Base-by-base conservation (phyloP, 2,329 filamentous ascomycete genomes). In the Xylariales sp. region DNA sequence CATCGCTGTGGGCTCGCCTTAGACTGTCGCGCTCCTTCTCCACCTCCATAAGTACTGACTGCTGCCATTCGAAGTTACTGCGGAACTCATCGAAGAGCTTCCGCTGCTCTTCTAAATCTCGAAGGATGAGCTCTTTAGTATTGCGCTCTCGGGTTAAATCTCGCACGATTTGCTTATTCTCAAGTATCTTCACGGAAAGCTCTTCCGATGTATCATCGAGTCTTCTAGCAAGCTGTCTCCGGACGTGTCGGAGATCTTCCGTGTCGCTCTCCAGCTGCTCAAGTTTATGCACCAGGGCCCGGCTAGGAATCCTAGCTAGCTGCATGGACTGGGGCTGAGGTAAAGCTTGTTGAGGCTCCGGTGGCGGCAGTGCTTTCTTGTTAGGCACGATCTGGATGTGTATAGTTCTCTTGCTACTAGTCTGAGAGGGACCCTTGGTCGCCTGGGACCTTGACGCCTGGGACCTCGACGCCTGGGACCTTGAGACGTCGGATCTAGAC, bases 211-310 rank as follows among this genome's bases (percentile, higher is more conserved):
- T 73, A 58, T 77, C 71, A 53, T 75, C 75, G 10, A 80, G 74
- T 62, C 79, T 76, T 57, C 72, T 74, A 65, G 65, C 66, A 36
- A 81, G 72, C 36, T 75, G 75, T 55, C 68, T 73, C 48, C 78
- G 77, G 50, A 69, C 74, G 45, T 75, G 71, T 34, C 75, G 76
- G 30, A 81, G 74, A 32, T 67, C 73, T 30, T 77, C 72, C 8
- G 76, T 74, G 69, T 81, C 79, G 50, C 70, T 73, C 72, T 81
- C 78, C 28, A 81, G 74, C 65, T 78, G 76, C 62, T 80, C 77
- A 41, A 81, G 76, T 73, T 77, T 78, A 59, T 76, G 70, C 32
- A 76, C 63, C 60, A 81, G 73, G 46, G 74, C 75, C 23, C 77
- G 74, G 50, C 78, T 75, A 30, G 71, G 66, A 28, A 69, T 71